These are phyloP conservation scores for Xanthoconium purpureum DNA, from an alignment of 768 basidiomycete species.

Conservation along the genomic window DNA sequence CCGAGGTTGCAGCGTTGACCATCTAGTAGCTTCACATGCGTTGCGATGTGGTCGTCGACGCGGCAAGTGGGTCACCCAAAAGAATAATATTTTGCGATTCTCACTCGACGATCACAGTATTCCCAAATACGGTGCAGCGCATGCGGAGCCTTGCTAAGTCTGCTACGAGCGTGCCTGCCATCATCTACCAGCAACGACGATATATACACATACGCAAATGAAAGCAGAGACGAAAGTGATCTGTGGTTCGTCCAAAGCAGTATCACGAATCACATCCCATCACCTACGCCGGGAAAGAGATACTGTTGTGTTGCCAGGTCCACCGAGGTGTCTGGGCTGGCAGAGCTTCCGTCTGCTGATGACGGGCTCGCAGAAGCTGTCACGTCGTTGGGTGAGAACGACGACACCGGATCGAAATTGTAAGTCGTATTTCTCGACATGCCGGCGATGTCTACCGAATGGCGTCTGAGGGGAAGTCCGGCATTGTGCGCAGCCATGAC, in stretches of 20 bases:
- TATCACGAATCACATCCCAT: conserved; percentile 12
- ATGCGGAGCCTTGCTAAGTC: neutral
- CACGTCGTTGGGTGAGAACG: conserved; percentile 15
- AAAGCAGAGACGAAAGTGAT: neutral
- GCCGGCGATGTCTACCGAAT: conserved; percentile 27
- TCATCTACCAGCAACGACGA: neutral
- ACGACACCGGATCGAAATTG: conserved; percentile 15
- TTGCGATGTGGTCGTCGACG: conserved; percentile 4
- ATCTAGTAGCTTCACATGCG: conserved; percentile 3
- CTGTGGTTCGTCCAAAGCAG: neutral
- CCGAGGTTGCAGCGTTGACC: neutral
- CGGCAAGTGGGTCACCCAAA: conserved; percentile 8
- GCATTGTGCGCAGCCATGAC: conserved; percentile 27
- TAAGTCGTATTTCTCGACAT: conserved; percentile 13
- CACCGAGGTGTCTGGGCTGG: conserved; percentile 18
- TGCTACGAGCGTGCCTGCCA: too few relatives aligned
- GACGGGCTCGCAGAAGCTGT: conserved; percentile 24
- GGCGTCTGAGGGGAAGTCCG: conserved; percentile 29
- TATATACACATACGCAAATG: neutral
- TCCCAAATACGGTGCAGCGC: neutral
- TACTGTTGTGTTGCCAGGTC: conserved; percentile 16
- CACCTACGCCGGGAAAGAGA: conserved; percentile 15
- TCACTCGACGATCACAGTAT: conserved; percentile 15
- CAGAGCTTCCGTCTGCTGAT: conserved; percentile 18
- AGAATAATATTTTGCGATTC: conserved; percentile 7